Base-by-base conservation (phyloP, 345 rosid genomes). In the Physaria fendleri region DNA sequence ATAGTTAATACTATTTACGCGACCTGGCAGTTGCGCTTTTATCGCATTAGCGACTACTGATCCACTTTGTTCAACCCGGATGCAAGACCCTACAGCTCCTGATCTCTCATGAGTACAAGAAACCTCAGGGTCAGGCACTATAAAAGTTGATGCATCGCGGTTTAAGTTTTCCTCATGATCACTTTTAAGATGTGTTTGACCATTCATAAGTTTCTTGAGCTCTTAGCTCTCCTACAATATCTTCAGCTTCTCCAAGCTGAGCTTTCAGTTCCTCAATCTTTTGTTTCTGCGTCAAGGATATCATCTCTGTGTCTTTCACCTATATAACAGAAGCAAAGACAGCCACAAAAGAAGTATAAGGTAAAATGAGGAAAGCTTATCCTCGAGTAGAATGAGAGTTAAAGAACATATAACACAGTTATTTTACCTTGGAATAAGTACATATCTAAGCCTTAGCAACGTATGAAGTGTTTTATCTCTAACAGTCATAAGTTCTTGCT, bases 161-260 rank as follows among this genome's bases (percentile, higher is more conserved):
- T 28, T 62, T 44, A 3, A 42, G 5, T 3, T 16, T 60, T 60
- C 62, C 34, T 47, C 30, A 11, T 32, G 55, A 24, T 51, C 47
- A 24, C 13, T 42, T 43, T 17, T 24, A 68, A 17, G 46, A 55
- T 69, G 28, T 54, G 44, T 22, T 55, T 69, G 68, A 20, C 51
- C 42, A 49, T 32, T 61, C 2, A 59, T 55, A 43, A 68, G 64
- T 70, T 48, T 82, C 56, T 80, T 87, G 66, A 83, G 74, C 76
- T 82, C 90, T 79, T 47, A 91, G 88, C 60, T 87, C 98, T 76
- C 79, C 81, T 25, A 83, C 96, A 37, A 82, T 81, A 72, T 82
- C 91, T 75, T 85, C 85, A 54, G 96, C 91, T 79, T 88, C 98
- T 54, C 86, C 87, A 22, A 91, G 81, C 69, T 77, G 98, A 64